Base-by-base conservation (phyloP, 257 asterid species). In the Primulina eburnea region DNA sequence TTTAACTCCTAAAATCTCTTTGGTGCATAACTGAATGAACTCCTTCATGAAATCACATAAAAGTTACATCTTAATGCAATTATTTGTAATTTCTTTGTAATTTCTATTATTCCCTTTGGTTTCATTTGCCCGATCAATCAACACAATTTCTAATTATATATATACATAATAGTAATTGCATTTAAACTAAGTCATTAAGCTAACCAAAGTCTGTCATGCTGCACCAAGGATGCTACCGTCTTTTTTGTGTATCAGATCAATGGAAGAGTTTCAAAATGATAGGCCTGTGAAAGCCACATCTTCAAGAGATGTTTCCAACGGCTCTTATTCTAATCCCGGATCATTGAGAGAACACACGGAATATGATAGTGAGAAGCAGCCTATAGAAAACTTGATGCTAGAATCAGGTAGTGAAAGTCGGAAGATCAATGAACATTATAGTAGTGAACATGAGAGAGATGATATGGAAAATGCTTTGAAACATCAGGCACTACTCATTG, bases 401-500 rank as follows among this genome's bases (percentile, higher is more conserved):
- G 71, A 73, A 29, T 63, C 73, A 28, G 70, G 32, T 58, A 77
- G 71, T 47, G 79, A 69, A 81, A 81, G 52, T 38, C 79, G 63
- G 62, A 77, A 64, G 65, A 56, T 17, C 74, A 70, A 80, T 61
- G 72, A 65, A 60, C 83, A 70, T 67, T 71, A 71, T 67, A 67
- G 71, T 50, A n/a, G 47, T 62, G 76, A 63, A 73, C 76, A 34
- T 64, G 82, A 77, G 65, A 79, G 74, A 65, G 79, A 82, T 62
- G 78, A 76, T 63, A 76, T 82, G 81, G 84, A 86, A 85, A 83
- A 87, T 64, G 88, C 95, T 60, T 75, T 85, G 82, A 79, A 79
- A 58, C 89, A 77, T 74, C 93, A 88, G 78, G 88, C 81, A 2
- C 88, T 83, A 64, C 88, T 80, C 38, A 82, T 75, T 60, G 84